phyloP scores from a whole-genome alignment of 106 monocot genomes.

The Dioscorea dumetorum region DNA sequence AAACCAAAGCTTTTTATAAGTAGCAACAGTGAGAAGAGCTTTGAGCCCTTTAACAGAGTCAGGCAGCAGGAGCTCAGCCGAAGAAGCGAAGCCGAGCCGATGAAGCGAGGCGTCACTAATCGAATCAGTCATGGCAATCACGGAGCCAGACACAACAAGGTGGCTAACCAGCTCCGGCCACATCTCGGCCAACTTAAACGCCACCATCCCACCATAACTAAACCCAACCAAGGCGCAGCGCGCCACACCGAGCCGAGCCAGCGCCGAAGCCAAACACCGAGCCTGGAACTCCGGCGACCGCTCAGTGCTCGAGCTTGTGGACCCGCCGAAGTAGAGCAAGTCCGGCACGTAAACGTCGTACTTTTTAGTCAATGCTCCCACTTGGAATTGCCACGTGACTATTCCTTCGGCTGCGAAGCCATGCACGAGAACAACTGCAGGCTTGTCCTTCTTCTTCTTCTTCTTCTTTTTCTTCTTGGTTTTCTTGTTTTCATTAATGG shows the following conservation, averaged over 20 bases:
- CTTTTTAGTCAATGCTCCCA: constrained; percentile 26
- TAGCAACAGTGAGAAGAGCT: constrained; percentile 36
- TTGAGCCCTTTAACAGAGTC: constrained; percentile 55
- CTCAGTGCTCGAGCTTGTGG: constrained; percentile 30
- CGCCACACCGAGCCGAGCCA: constrained; percentile 43
- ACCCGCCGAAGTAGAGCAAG: constrained; percentile 80
- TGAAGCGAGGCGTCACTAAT: constrained; percentile 30
- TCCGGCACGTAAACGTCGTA: constrained; percentile 85
- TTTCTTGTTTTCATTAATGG: too few relatives aligned
- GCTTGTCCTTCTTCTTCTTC: constrained; percentile 33
- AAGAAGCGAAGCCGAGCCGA: constrained; percentile 47
- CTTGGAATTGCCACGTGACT: constrained; percentile 84
- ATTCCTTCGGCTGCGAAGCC: constrained; percentile 89
- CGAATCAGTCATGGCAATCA: constrained; percentile 61
- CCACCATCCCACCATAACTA: constrained; percentile 95
- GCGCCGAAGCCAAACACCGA: constrained; percentile 44
- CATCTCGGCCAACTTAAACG: constrained; percentile 74
- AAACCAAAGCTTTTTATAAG: constrained; percentile 49
- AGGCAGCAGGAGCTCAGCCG: constrained; percentile 56
- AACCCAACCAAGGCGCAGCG: constrained; percentile 81
- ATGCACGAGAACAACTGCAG: constrained; percentile 74
- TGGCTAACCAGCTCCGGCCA: constrained; percentile 49
- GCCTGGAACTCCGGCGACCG: constrained; percentile 81
- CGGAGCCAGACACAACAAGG: constrained; percentile 67
- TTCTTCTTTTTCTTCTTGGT: not conserved